Evolutionary conservation across 108 stramenopile species (phyloP), one percentile per base, ranked within the genome.

Genomic region (Fragilariopsis cylindrus): DNA sequence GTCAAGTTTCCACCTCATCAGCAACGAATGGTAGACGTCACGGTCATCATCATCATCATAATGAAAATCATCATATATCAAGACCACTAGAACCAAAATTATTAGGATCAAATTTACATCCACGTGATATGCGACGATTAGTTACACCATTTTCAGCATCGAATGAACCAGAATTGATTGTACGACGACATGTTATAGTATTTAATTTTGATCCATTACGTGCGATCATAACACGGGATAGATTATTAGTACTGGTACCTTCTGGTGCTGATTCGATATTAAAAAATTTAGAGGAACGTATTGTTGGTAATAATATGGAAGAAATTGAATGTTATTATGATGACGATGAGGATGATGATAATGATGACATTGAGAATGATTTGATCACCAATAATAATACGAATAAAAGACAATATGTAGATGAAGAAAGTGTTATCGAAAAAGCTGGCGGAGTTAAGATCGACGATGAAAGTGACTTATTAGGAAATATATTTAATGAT

Each of bases 91-190:
- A 30, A 19, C 57, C 57, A 7, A 63, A 95, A 71, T 79, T 88
- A 0, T 71, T 96, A 40, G 95, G 95, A 48, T 92, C 90, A 5
- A 92, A 86, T 58, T 81, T 96, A n/a, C 95, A 96, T 72, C 95
- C 95, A 12, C 84, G 95, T 41, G 95, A 96, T 70, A 94, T 96
- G 93, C 84, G 95, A 6, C 80, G 90, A n/a, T 82, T 96, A 18
- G 95, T 96, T 21, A 92, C 95, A 4, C 95, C 92, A 18, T 94
- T 96, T 76, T 92, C 92, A 13, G 79, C 89, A 11, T 88, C 91
- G 7, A 96, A 96, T 62, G 91, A 90, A 63, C 95, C 95, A 4
- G 88, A 86, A 57, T 52, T 96, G 8, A 93, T 96, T 48, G 90
- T 96, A 0, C 85, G 95, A 12, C 81, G 95, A 13, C 95, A 96